Percentiles rank a stretch among this genome's conserved stretches.
Conservation (phyloP, 768 basidiomycete genomes). For the Lyophyllum shimeji region DNA sequence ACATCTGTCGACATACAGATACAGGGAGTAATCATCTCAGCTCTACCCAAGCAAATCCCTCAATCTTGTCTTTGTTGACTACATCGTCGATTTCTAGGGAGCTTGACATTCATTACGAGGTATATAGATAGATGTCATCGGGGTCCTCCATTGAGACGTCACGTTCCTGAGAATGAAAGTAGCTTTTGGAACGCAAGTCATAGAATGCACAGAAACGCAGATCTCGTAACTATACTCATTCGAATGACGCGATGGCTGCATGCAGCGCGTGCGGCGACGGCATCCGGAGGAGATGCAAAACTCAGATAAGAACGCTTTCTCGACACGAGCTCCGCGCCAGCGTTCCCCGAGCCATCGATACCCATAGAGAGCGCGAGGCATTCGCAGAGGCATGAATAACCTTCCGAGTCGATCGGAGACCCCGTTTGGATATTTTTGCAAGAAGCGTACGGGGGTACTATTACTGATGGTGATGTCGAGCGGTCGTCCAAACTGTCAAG, state of each 20-base stretch:
- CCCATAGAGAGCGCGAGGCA: neutral
- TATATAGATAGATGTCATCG: neutral
- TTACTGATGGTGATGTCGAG: no score
- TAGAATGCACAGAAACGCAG: neutral
- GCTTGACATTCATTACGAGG: neutral
- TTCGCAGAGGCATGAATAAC: neutral
- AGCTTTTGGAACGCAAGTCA: neutral
- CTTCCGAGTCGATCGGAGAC: conserved; percentile 7
- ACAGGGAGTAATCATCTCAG: neutral
- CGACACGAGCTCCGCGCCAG: neutral
- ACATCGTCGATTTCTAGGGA: neutral
- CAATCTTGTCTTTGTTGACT: neutral
- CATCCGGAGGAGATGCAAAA: neutral
- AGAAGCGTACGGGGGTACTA: neutral
- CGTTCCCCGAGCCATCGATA: neutral
- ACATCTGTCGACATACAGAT: neutral
- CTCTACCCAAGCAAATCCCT: neutral
- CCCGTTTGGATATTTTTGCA: neutral
- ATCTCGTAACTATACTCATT: neutral
- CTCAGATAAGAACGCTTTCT: neutral
- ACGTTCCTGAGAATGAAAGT: no score
- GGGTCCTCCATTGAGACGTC: neutral
- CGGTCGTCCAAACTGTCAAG: neutral
- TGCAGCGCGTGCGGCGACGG: neutral
- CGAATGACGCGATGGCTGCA: neutral